Base-by-base conservation (phyloP, 192 early-diverging fungal species). In the Backusella luteola region DNA sequence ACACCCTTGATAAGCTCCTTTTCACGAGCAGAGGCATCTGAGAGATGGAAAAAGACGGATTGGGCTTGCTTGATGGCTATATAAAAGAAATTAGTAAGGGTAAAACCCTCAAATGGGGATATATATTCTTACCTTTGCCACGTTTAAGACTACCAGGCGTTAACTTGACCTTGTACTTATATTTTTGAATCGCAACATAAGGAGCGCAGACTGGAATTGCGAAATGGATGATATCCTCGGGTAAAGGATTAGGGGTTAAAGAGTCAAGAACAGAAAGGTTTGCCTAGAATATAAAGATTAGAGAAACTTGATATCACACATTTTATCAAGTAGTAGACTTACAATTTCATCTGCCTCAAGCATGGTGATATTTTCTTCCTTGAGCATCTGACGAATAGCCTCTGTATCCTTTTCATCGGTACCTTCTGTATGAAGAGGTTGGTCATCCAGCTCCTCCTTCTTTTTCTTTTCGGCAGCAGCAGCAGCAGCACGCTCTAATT, bases 101-200 rank as follows among this genome's bases (percentile, higher is more conserved):
- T 32, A 3, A 0, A 3, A 32, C 32, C 32, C 32, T 32, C 32
- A 32, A 32, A 32, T 32, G 32, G 32, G 29, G 1, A 29, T 32
- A 32, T 32, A 32, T 3, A 32, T 32, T 32, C 32, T 32, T 78
- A 71, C 86, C 93, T 85, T 97, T 97, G 67, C 97, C 97, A 81
- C 94, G 93, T 81, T 99, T 99, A 81, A 93, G 83, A 17, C 90
- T 85, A 23, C 97, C 98, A 17, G 98, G 97, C 8, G 91, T 84
- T 34, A 99, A 85, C 79, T 99, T 99, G 35, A 97, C 91, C 80
- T 95, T 97, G 85, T 97, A 99, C 84, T 96, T 97, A 88, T 91
- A 97, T 75, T 92, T 90, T 34, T 92, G 91, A 15, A 99, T 83
- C 4, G 93, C 88, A 7, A 77, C 74, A 88, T 97, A 99, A 0